Base-by-base conservation (phyloP, 345 rosid genomes). In the Corchorus capsularis region DNA sequence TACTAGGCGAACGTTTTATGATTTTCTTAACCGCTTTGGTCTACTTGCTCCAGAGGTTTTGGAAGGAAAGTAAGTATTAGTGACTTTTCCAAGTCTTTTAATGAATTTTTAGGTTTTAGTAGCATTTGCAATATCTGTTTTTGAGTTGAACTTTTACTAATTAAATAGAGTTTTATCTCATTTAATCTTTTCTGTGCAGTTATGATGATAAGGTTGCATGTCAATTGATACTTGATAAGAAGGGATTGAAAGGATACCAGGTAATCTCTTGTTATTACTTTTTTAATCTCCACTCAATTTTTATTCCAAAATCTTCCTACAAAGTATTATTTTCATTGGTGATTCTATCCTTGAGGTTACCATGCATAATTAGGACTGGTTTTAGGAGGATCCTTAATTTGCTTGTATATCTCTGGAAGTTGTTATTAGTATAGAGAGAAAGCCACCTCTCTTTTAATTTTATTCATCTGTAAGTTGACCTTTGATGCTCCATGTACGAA, bases 31-130 rank as follows among this genome's bases (percentile, higher is more conserved):
- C 73, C 98, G 99, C 63, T 96, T 96, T 79, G 98, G 98, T 72
- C 92, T 96, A 77, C 98, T 96, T 87, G 94, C 97, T 85, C 97
- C 99, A 1, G 97, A 96, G 46, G 93, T 94, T 77, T 77, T 93
- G 84, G 99, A 96, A 57, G 98, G 97, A 83, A 96, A 87, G 93
- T 87, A 84, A 83, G 93, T 83, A 72, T 35, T 45, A 10, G 65
- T 55, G 14, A 54, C 73, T 8, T 45, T 16, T 14, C 66, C 57
- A 11, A 41, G 63, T 16, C 47, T 59, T 35, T 56, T 59, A 37
- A 3, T 62, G 15, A 59, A 45, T 77, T 59, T 71, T 56, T 41
- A 3, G 16, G 6, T 32, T 74, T 73, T 46, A 73, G 67, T 47
- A 46, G 76, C 13, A 32, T 73, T 47, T 75, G 50, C 66, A 55